Percentiles rank a stretch among this genome's conserved stretches.
Evolutionary conservation across 1,284 basidiomycete genomes (phyloP).

Genomic region (Trichosporon inkin): DNA sequence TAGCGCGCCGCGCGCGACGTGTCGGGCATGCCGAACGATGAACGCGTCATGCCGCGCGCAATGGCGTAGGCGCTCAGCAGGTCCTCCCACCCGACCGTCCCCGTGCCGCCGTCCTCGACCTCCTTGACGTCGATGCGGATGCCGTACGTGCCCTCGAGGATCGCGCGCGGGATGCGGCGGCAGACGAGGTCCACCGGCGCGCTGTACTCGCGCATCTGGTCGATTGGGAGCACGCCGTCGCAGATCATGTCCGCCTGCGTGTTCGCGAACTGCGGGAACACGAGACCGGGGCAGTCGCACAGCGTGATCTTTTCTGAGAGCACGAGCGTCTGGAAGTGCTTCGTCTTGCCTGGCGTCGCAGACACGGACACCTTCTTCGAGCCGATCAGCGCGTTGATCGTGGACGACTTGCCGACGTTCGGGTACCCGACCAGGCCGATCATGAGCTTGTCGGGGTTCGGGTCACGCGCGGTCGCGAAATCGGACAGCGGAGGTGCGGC

Average conservation of each 20-base stretch:
- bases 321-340: constrained; percentile 98
- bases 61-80: constrained; percentile 86
- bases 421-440: constrained; percentile 62
- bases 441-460: constrained; percentile 65
- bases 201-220: constrained; percentile 93
- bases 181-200: constrained; percentile 79
- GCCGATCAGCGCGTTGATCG: constrained; percentile 59
- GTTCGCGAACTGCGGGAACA: constrained; percentile 96
- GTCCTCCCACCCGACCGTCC: constrained; percentile 71
- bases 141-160: constrained; percentile 89
- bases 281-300: constrained; percentile 98
- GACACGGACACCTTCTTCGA: constrained; percentile 95
- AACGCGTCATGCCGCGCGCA: constrained; percentile 85
- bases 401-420: constrained; percentile 60
- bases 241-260: constrained; percentile 94
- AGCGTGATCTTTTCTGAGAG: constrained; percentile 80
- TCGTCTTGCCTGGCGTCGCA: constrained; percentile 96
- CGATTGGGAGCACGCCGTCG: constrained; percentile 95
- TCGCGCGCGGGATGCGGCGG: constrained; percentile 72
- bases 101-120: constrained; percentile 81
- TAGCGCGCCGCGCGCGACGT: constrained; percentile 90
- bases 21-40: constrained; percentile 95
- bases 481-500: constrained; percentile 73
- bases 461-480: constrained; percentile 61
- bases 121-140: constrained; percentile 66